Base-by-base conservation (phyloP, 2,329 filamentous ascomycete genomes). In the Lachnellula subtilissima region DNA sequence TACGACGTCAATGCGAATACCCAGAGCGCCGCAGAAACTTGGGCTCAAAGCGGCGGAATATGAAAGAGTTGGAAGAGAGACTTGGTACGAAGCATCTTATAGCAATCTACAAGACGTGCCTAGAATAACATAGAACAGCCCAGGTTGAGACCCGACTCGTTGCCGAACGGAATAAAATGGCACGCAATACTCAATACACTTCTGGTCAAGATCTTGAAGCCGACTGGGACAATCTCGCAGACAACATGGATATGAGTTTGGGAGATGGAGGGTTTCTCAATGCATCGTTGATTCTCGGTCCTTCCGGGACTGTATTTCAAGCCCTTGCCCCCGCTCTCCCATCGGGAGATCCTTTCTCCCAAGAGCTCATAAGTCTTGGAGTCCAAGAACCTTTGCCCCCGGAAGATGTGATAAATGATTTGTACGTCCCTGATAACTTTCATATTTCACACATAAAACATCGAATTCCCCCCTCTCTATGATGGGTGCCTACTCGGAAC, bases 1-100 rank as follows among this genome's bases (percentile, higher is more conserved):
- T 92, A 48, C 81, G 84, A 52, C 85, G 87, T 69, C 86, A 89
- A 52, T 97, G 93, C 73, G 81, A 88, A 54, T 97, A 96, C 71
- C 92, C 95, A 59, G 90, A 95, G 73, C 88, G 91, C 54, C 81
- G 91, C 67, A 86, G 90, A 74, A 96, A 96, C 75, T 89, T 90
- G 54, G 88, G 90, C 4, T 87, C 89, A 19, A 96, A 95, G 76
- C 80, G 91, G 67, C 86, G 89, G 63, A 96, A 96, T 72, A 92
- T 96, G 59, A 94, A 89, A 75, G 87, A 94, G 69, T 76, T 97
- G 55, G 93, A 97, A 72, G 90, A 90, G 61, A 83, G 93, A 67
- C 76, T 97, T 69, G 88, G 89, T 94, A 83, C 62, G 76, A 25
- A 51, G 17, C 45, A 53, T 47, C n/a, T 15, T 5, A 28, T 42